Conservation (phyloP, 768 basidiomycete species). For the Pisolithus microcarpus region DNA sequence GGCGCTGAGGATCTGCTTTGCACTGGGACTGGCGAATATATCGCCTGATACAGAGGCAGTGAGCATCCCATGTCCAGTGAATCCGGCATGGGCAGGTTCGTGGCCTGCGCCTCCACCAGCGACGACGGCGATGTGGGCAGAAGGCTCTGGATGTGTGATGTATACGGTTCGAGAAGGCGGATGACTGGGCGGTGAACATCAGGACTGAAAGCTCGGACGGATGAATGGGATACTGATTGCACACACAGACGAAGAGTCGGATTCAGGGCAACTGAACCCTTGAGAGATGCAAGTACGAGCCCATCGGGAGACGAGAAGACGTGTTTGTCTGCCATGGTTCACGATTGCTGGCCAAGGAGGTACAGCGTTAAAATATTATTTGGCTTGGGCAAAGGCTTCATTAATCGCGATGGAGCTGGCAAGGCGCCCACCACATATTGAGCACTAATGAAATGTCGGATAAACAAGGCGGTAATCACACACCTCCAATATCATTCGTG, state of each 20-base stretch:
- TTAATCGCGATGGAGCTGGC: too few species aligned
- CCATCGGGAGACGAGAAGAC: constrained; percentile 35
- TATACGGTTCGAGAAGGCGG: constrained; percentile 32
- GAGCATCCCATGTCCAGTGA: constrained; percentile 53
- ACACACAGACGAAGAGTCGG: constrained; percentile 34
- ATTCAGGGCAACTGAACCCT: constrained; percentile 36
- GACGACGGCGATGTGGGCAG: constrained; percentile 33
- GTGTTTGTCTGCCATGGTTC: constrained; percentile 36
- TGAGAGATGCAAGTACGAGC: constrained; percentile 37
- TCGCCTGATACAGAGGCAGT: constrained; percentile 52
- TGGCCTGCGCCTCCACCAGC: constrained; percentile 51
- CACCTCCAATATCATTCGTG: too few species aligned
- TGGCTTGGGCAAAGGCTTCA: too few species aligned
- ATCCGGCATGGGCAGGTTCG: constrained; percentile 53
- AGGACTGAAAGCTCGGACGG: too few species aligned
- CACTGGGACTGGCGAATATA: constrained; percentile 55
- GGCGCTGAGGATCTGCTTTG: constrained; percentile 47
- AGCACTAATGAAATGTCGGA: too few species aligned
- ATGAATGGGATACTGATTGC: too few species aligned
- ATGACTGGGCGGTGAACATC: constrained; percentile 22
- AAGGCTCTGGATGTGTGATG: constrained; percentile 13
- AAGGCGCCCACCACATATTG: too few species aligned
- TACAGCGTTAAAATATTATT: too few species aligned
- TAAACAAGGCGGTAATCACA: too few species aligned
- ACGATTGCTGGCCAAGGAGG: too few species aligned